phyloP scores from a whole-genome alignment of 108 stramenopile species.

The Skeletonema grethae region DNA sequence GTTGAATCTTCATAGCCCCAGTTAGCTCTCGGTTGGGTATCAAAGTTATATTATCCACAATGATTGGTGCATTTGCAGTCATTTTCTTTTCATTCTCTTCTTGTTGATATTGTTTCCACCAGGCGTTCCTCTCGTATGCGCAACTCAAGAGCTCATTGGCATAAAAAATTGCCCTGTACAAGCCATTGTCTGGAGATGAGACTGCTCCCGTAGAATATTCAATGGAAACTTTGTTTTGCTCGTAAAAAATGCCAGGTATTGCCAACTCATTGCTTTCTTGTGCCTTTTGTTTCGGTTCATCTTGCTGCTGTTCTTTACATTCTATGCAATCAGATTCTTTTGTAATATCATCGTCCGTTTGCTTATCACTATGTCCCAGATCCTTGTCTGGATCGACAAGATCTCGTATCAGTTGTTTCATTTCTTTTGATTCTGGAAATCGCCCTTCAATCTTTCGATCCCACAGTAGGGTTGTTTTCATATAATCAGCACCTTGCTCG shows the following conservation, averaged over 20 bases:
- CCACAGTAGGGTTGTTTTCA: constrained; percentile 28
- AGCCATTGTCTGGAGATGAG: constrained; percentile 22
- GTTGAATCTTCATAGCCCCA: constrained; percentile 28
- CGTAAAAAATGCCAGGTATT: constrained; percentile 17
- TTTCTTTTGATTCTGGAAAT: constrained; percentile 82
- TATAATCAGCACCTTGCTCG: background rate
- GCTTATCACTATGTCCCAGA: constrained; percentile 79
- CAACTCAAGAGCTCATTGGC: constrained; percentile 53
- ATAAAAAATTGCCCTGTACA: constrained; percentile 38
- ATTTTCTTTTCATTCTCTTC: constrained; percentile 9
- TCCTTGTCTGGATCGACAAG: constrained; percentile 56
- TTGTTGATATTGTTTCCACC: constrained; percentile 37
- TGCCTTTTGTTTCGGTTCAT: background rate
- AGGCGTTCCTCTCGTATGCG: constrained; percentile 40
- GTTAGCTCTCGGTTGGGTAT: constrained; percentile 21
- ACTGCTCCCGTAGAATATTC: constrained; percentile 42
- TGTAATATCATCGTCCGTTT: background rate
- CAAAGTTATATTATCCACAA: constrained; percentile 36
- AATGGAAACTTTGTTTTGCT: constrained; percentile 26
- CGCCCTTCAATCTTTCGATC: constrained; percentile 55
- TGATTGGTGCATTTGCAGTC: constrained; percentile 12
- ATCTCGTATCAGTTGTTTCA: constrained; percentile 83
- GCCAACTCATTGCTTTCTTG: background rate
- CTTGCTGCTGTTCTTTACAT: constrained; percentile 9
- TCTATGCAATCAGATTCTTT: constrained; percentile 12